Conservation (phyloP, 2,329 filamentous ascomycete species). For the Leptodontidium sp. region DNA sequence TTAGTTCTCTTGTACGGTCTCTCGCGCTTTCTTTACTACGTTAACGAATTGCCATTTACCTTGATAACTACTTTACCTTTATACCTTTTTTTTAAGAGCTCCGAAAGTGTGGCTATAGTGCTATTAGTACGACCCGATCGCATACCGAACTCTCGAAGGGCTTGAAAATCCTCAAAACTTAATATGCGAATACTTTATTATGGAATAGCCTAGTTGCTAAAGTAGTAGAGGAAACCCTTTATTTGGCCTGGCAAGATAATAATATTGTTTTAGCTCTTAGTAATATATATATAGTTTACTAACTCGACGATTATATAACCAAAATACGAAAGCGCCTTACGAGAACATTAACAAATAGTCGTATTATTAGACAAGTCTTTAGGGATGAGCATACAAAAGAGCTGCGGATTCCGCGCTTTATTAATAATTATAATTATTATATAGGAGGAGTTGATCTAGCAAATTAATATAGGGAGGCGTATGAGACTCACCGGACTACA, state of each 20-base stretch:
- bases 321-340: not conserved
- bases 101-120: not conserved
- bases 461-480: too few species aligned
- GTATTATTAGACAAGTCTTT: not conserved
- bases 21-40: not conserved
- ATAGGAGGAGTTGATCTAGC: not conserved
- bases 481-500: too few species aligned
- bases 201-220: not conserved
- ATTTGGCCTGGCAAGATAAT: not conserved
- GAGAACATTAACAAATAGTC: not conserved
- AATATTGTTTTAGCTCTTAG: not conserved
- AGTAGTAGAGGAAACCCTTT: not conserved
- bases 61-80: not conserved
- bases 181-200: not conserved
- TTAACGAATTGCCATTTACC: not conserved
- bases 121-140: not conserved
- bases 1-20: not conserved
- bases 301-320: not conserved
- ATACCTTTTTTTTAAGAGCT: not conserved
- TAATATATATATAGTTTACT: not conserved
- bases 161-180: not conserved
- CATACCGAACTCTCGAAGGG: not conserved
- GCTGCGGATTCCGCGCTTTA: not conserved
- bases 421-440: not conserved
- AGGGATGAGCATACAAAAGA: not conserved